Evolutionary conservation across 2,329 filamentous ascomycete genomes (phyloP).

Genomic region (Arthrobotrys pseudoclavata): DNA sequence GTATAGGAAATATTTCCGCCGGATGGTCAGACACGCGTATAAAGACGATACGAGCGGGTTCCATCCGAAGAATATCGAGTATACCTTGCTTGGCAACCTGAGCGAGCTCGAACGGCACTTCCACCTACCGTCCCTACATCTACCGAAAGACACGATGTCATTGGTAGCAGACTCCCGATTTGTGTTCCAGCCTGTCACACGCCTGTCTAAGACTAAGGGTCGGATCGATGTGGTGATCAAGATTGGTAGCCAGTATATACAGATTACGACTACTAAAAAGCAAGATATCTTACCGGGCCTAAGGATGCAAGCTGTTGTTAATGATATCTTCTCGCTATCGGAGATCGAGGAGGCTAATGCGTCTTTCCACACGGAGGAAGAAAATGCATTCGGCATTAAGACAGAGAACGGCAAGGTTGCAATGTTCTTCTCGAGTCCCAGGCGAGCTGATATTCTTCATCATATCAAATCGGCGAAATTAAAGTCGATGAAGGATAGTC

Average conservation of each 20-base stretch:
- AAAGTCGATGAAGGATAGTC: slow-evolving; percentile 75
- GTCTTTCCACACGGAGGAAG: slow-evolving; percentile 76
- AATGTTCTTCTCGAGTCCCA: slow-evolving; percentile 79
- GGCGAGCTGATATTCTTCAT: slow-evolving; percentile 75
- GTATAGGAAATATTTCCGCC: slow-evolving; percentile 77
- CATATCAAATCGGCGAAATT: slow-evolving; percentile 75
- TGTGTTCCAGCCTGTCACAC: slow-evolving; percentile 76
- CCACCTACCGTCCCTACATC: slow-evolving; percentile 75
- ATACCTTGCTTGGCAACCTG: slow-evolving; percentile 75
- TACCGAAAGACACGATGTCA: slow-evolving; percentile 79
- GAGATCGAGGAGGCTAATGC: slow-evolving; percentile 76
- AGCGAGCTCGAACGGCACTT: slow-evolving; percentile 77
- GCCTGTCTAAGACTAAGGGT: slow-evolving; percentile 78
- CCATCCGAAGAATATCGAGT: slow-evolving; percentile 76
- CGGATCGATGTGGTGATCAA: slow-evolving; percentile 78
- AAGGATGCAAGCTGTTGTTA: slow-evolving; percentile 75
- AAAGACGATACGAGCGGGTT: slow-evolving; percentile 75
- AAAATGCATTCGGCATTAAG: slow-evolving; percentile 76
- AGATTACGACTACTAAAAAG: slow-evolving; percentile 77
- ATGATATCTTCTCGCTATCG: slow-evolving; percentile 77
- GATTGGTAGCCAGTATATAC: slow-evolving; percentile 78
- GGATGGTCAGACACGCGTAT: slow-evolving; percentile 74
- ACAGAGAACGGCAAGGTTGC: slow-evolving; percentile 79
- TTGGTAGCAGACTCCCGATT: slow-evolving; percentile 77
- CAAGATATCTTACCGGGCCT: slow-evolving; percentile 76